phyloP scores from a whole-genome alignment of 2,329 filamentous ascomycete genomes.

The Fusarium oligoseptatum region DNA sequence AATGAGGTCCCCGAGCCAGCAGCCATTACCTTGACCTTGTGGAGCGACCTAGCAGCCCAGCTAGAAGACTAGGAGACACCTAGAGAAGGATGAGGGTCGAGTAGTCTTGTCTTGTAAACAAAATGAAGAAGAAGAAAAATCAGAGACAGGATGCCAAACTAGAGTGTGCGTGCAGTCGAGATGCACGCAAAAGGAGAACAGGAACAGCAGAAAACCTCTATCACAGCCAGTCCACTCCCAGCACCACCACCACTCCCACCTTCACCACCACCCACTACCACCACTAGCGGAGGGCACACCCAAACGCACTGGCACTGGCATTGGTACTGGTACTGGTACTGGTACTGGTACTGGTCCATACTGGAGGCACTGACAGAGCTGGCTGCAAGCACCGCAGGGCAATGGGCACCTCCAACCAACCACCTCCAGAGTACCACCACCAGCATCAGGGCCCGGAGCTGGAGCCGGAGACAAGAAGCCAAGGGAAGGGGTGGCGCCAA shows the following conservation, averaged over 20 bases:
- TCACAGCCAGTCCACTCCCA: constrained; percentile 17
- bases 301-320: constrained; percentile 19
- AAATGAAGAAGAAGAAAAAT: background rate
- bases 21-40: background rate
- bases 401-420: constrained; percentile 5
- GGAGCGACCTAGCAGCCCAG: background rate
- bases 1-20: background rate
- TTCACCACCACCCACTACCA: constrained; percentile 1
- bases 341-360: background rate
- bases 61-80: constrained; percentile 18
- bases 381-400: constrained; percentile 10
- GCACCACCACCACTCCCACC: constrained; percentile 1
- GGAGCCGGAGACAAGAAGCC: constrained; percentile 39
- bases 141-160: background rate
- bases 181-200: background rate
- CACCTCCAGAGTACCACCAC: constrained; percentile 17
- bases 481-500: constrained; percentile 38
- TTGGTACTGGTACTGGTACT: background rate
- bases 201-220: background rate
- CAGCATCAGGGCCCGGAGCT: constrained; percentile 40
- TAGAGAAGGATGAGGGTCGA: background rate
- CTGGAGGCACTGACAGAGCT: constrained; percentile 22
- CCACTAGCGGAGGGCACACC: constrained; percentile 29
- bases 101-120: background rate
- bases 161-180: background rate